Percentiles rank a stretch among this genome's conserved stretches.
Conservation (phyloP, 768 basidiomycete genomes). For the Xerocomellus dryophilus region DNA sequence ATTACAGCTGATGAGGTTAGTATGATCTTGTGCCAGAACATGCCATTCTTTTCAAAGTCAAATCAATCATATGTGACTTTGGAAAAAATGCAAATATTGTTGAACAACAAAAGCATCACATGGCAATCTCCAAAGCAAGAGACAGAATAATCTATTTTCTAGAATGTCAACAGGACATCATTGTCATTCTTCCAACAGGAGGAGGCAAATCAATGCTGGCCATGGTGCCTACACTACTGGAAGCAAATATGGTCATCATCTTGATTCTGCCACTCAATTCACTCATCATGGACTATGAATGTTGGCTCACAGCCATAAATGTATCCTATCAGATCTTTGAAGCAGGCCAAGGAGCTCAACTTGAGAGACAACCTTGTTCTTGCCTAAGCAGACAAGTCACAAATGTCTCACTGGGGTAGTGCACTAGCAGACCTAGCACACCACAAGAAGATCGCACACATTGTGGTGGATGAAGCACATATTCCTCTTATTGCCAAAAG, state of each 20-base stretch:
- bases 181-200: not conserved
- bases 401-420: constrained; percentile 1
- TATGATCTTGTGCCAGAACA: too few relatives aligned
- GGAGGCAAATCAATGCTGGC: constrained; percentile 4
- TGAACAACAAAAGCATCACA: not conserved
- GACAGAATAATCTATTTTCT: not conserved
- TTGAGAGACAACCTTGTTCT: not conserved
- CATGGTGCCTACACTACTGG: not conserved
- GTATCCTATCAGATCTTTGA: not conserved
- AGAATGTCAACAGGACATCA: not conserved
- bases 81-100: not conserved
- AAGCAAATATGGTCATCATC: not conserved
- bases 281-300: not conserved
- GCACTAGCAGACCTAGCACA: not conserved
- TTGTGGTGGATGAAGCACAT: constrained; percentile 28
- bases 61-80: too few relatives aligned
- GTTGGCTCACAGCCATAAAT: fast-evolving
- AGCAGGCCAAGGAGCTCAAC: not conserved
- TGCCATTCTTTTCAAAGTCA: too few relatives aligned
- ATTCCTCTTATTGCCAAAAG: constrained; percentile 3
- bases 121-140: not conserved
- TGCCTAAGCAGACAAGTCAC: constrained; percentile 4
- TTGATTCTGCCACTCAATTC: not conserved
- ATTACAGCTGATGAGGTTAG: too few relatives aligned
- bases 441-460: not conserved